A percentile compares a stretch with the other conserved stretches of the same genome.
Evolutionary conservation across 2,329 filamentous ascomycete species (phyloP).

Genomic region (Zymoseptoria pseudotritici): DNA sequence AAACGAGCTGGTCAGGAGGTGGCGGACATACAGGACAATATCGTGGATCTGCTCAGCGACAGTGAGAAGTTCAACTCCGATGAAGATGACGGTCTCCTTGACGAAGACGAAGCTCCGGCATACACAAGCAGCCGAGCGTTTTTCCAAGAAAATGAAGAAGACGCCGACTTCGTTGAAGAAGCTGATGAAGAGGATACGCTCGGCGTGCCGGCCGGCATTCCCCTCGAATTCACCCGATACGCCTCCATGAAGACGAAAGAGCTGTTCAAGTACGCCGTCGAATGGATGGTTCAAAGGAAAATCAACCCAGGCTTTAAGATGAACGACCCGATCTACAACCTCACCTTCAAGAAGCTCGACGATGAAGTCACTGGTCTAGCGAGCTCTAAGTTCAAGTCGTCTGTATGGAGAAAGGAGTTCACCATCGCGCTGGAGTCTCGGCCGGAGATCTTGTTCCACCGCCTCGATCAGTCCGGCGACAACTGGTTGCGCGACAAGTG

Average conservation of each 20-base stretch:
- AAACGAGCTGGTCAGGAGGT: slow-evolving; percentile 30
- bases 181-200: slow-evolving; percentile 51
- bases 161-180: slow-evolving; percentile 47
- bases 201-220: slow-evolving; percentile 53
- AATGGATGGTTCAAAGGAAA: slow-evolving; percentile 76
- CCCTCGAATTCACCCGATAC: slow-evolving; percentile 61
- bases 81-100: slow-evolving; percentile 30
- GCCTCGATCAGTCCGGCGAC: slow-evolving; percentile 25
- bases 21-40: slow-evolving; percentile 13
- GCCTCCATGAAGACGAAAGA: slow-evolving; percentile 61
- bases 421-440: slow-evolving; percentile 57
- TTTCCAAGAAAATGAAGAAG: slow-evolving; percentile 43
- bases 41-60: slow-evolving; percentile 21
- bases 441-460: slow-evolving; percentile 45
- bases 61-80: slow-evolving; percentile 24
- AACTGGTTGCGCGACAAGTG: slow-evolving; percentile 44
- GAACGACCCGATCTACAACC: slow-evolving; percentile 55
- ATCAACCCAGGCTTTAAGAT: slow-evolving; percentile 63
- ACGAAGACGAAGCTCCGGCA: slow-evolving; percentile 4
- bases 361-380: slow-evolving; percentile 62
- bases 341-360: slow-evolving; percentile 65
- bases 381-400: slow-evolving; percentile 63
- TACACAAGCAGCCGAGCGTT: slow-evolving; percentile 31
- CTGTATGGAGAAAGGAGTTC: slow-evolving; percentile 63
- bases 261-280: slow-evolving; percentile 65